Conservation (phyloP, 495 filamentous ascomycete genomes). For the Glutinoglossum americanum region DNA sequence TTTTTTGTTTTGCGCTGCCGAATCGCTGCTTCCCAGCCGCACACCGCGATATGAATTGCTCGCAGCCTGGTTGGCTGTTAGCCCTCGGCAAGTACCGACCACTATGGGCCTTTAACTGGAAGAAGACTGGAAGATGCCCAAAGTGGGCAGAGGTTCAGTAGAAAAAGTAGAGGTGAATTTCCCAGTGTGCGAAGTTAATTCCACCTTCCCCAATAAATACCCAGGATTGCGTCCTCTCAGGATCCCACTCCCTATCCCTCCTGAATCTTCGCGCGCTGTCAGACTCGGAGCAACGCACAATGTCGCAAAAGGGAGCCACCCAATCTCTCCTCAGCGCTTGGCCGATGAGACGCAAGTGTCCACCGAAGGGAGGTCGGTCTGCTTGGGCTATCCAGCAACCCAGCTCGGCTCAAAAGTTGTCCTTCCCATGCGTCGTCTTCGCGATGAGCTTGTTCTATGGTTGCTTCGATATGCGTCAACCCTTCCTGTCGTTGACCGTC, state of each 20-base stretch:
- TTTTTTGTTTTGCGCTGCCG: no score
- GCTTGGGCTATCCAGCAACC: neutral
- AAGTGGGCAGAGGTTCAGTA: neutral
- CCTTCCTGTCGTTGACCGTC: neutral
- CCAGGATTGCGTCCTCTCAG: neutral
- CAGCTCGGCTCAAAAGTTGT: neutral
- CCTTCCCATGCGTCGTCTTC: neutral
- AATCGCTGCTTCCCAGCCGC: no score
- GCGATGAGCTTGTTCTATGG: neutral
- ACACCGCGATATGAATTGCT: no score
- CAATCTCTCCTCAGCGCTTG: neutral
- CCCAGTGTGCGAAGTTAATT: neutral
- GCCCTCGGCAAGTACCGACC: neutral
- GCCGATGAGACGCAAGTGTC: neutral
- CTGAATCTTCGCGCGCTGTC: neutral
- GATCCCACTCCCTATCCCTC: neutral
- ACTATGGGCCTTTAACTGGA: neutral
- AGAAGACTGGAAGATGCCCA: neutral
- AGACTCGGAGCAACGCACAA: neutral
- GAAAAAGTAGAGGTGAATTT: neutral
- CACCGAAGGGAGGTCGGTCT: neutral
- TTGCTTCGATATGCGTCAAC: neutral
- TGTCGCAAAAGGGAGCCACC: neutral
- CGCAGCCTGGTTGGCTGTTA: neutral
- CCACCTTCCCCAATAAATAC: neutral